Evolutionary conservation across 2,329 filamentous ascomycete genomes (phyloP).

Genomic region (Fusarium vanettenii): DNA sequence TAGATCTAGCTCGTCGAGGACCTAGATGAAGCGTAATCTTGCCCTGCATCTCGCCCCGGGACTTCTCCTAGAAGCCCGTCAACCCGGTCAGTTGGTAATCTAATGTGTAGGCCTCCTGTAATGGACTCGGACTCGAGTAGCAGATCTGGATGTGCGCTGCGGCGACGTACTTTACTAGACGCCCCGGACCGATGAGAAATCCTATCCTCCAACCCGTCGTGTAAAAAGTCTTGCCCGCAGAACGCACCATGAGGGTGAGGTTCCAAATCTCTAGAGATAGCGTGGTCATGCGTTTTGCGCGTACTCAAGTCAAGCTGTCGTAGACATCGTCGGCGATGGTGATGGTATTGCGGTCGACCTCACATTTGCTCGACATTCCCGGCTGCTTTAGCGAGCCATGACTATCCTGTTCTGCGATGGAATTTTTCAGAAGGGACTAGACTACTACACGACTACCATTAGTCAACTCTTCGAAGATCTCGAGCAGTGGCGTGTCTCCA

Average conservation of each 20-base stretch:
- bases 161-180: constrained; percentile 89
- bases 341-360: constrained; percentile 56
- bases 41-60: constrained; percentile 83
- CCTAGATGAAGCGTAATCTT: constrained; percentile 87
- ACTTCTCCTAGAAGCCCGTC: constrained; percentile 86
- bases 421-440: constrained; percentile 1
- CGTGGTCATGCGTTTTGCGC: constrained; percentile 89
- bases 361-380: constrained; percentile 19
- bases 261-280: constrained; percentile 87
- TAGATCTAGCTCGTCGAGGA: constrained; percentile 79
- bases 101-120: constrained; percentile 94
- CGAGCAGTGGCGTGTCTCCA: constrained; percentile 23
- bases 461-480: constrained; percentile 27
- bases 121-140: constrained; percentile 88
- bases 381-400: constrained; percentile 29
- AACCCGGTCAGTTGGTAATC: constrained; percentile 90
- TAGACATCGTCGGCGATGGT: constrained; percentile 93
- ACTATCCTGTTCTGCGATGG: constrained; percentile 27
- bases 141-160: constrained; percentile 95
- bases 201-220: constrained; percentile 94
- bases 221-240: constrained; percentile 96
- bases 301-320: constrained; percentile 91
- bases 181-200: constrained; percentile 88
- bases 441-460: constrained; percentile 18
- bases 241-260: constrained; percentile 90